Evolutionary conservation across 345 rosid genomes (phyloP), one percentile per base, ranked within the genome.

Genomic region (Iberis pinnata): DNA sequence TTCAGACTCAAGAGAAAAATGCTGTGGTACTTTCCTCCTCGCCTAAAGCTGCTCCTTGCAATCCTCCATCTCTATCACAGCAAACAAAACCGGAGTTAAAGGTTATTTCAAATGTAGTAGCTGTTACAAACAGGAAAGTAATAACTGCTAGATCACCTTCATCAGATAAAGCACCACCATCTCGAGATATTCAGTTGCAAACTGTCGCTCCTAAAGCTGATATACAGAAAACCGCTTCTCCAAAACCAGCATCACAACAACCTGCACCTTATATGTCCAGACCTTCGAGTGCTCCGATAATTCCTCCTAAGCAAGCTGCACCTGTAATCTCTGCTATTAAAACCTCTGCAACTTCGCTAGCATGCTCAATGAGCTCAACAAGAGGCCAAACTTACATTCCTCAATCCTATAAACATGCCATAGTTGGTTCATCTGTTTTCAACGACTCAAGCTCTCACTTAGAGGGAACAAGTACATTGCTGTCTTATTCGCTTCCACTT

Each of bases 201-300:
- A 58, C 17, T 14, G 43, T 44, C 60, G 38, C 33, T 42, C 16
- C 56, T 8, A 87, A 76, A 72, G 57, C 80, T 13, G 86, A 82
- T 53, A 49, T 41, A 32, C 83, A 61, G 50, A 80, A 78, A 51
- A 65, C 68, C 29, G 47, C 73, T 49, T 33, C 66, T 56, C 56
- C 73, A 8, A 83, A 74, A 63, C 65, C 56, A 11, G 73, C 65
- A 20, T 78, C 75, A 66, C 78, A 61, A 68, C 93, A 39, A 63
- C 63, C 25, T 2, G 6, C 25, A 6, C 3, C 25, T 2, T 22
- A 3, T 50, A 65, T 78, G 76, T 77, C 95, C 26, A 88, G 98
- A 80, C 95, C 96, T 37, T 83, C 88, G 36, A 88, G 95, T 75
- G 89, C 95, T 63, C 95, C 98, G 32, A 54, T 88, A 39, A 70